phyloP scores from a whole-genome alignment of 176 grass and related monocot species.

The Lolium perenne region DNA sequence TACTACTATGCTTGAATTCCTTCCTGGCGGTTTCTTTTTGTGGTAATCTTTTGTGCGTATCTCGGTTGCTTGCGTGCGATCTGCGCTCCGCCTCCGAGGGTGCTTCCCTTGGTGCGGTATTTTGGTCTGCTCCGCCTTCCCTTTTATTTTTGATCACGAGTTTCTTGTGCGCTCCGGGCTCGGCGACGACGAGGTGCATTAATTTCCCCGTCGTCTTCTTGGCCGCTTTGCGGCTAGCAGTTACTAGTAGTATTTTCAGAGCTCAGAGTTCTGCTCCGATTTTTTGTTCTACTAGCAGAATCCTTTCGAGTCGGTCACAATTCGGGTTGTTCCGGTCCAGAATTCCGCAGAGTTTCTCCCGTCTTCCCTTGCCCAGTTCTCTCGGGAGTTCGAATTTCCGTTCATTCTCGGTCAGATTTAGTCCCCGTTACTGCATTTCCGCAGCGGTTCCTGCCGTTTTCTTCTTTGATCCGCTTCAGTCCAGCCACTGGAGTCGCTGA shows the following conservation, averaged over 20 bases:
- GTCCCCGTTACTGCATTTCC: neutral
- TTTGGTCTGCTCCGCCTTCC: conserved; percentile 47
- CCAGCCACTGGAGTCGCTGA: conserved; percentile 22
- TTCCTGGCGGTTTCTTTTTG: neutral
- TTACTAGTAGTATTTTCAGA: conserved; percentile 18
- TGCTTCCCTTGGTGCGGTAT: conserved; percentile 15
- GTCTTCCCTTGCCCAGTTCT: conserved; percentile 20
- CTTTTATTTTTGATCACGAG: conserved; percentile 52
- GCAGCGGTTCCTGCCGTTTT: conserved; percentile 3
- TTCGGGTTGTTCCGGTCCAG: conserved; percentile 16
- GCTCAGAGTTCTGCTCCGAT: conserved; percentile 13
- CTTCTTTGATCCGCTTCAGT: conserved; percentile 50
- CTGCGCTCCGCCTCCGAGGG: neutral
- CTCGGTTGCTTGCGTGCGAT: conserved; percentile 26
- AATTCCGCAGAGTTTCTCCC: neutral
- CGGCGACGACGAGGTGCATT: conserved; percentile 28
- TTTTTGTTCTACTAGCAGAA: neutral
- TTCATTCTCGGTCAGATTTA: neutral
- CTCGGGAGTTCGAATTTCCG: conserved; percentile 13
- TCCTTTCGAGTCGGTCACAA: neutral
- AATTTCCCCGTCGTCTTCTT: neutral
- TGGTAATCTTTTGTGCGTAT: neutral
- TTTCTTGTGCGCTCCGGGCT: conserved; percentile 56
- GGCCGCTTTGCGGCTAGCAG: neutral
- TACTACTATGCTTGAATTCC: neutral